Percentiles rank a stretch among this genome's conserved stretches.
These are phyloP conservation scores for Fomitopsis pulvina DNA, from an alignment of 768 basidiomycete genomes.

Conservation along the genomic window DNA sequence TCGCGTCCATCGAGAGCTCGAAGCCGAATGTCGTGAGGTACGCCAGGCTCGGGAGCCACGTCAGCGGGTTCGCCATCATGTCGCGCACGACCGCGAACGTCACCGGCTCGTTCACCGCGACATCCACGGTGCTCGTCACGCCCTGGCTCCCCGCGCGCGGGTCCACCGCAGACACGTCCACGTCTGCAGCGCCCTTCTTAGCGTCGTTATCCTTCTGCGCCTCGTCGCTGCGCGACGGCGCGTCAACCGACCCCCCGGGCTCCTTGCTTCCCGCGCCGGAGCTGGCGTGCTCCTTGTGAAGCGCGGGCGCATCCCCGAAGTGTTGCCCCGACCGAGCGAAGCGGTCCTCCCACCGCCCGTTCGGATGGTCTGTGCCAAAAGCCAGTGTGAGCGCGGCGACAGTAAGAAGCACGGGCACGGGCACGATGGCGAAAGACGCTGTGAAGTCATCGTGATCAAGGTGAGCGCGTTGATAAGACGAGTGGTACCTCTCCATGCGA, in stretches of 20 bases:
- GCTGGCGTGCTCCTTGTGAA: not conserved
- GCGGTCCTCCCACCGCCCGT: constrained; percentile 45
- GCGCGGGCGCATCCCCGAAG: constrained; percentile 5
- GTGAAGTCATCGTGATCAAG: not conserved
- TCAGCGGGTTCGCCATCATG: constrained; percentile 36
- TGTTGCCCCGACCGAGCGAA: constrained; percentile 29
- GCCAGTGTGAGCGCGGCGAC: constrained; percentile 34
- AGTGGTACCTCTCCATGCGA: constrained; percentile 41
- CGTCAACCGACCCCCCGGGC: not conserved
- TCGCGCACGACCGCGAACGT: constrained; percentile 25
- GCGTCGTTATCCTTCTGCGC: not conserved
- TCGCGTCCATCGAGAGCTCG: constrained; percentile 51
- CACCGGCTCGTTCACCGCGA: constrained; percentile 28
- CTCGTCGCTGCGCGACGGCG: not conserved
- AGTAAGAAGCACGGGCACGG: constrained; percentile 43
- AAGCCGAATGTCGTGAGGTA: constrained; percentile 50
- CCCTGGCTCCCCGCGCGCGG: not conserved
- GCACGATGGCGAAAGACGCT: constrained; percentile 48
- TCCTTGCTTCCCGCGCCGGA: not conserved
- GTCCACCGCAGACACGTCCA: not conserved
- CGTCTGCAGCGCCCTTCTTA: not conserved
- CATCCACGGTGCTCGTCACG: constrained; percentile 19
- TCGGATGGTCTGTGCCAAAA: constrained; percentile 48
- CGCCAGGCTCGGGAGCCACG: constrained; percentile 48
- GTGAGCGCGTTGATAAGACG: not conserved